Percentiles rank a stretch among this genome's conserved stretches.
Conservation (phyloP, 192 early-diverging fungal genomes). For the Entomortierella lignicola region DNA sequence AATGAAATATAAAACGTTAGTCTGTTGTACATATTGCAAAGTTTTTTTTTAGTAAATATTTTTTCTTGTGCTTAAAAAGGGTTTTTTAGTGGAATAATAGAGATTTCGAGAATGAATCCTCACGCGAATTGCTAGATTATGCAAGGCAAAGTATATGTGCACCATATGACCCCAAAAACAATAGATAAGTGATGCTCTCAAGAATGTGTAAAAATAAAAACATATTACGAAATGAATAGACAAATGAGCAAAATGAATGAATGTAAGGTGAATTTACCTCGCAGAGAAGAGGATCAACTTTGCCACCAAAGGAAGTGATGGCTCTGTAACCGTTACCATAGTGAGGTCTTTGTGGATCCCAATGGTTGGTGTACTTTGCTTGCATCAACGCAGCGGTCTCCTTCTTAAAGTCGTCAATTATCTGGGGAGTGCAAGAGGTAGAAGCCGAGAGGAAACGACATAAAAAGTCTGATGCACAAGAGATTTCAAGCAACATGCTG, state of each 20-base stretch:
- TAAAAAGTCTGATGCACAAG: constrained; percentile 46
- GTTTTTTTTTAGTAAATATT: background rate
- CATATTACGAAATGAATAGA: no score
- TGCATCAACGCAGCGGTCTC: constrained; percentile 61
- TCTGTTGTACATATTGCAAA: no score
- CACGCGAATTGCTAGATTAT: no score
- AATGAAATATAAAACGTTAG: background rate
- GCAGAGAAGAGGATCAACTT: constrained; percentile 69
- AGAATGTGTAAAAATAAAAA: no score
- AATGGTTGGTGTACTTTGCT: constrained; percentile 73
- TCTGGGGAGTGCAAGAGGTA: constrained; percentile 28
- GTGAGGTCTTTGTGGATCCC: constrained; percentile 72
- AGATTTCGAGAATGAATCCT: no score
- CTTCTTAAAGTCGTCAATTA: constrained; percentile 58
- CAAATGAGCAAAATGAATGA: background rate
- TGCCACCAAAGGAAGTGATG: constrained; percentile 74
- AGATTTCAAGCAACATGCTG: constrained; percentile 48
- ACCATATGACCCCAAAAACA: no score
- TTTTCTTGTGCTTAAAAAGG: no score
- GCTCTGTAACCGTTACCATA: constrained; percentile 81
- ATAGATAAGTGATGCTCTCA: no score
- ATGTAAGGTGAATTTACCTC: constrained; percentile 61
- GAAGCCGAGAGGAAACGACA: constrained; percentile 29
- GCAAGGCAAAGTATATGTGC: no score
- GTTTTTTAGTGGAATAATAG: no score